Evolutionary conservation across 139 green algal genomes (phyloP).

Genomic region (Desmodesmus armatus): DNA sequence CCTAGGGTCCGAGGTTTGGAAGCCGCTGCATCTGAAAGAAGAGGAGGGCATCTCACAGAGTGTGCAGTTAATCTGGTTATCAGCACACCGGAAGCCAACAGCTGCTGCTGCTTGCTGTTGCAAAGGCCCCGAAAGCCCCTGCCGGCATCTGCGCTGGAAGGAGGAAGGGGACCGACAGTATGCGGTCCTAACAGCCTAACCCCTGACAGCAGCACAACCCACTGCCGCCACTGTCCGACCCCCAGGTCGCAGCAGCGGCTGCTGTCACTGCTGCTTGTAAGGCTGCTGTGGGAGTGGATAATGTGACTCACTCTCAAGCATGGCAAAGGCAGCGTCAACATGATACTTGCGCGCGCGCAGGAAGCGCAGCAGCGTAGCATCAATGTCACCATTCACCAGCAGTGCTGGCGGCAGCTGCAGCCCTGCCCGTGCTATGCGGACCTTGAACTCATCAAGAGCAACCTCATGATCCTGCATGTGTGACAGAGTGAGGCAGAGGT

Average conservation of each 20-base stretch:
- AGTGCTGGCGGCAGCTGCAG: slow-evolving; percentile 5
- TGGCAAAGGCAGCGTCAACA: slow-evolving; percentile 26
- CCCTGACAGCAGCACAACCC: too few species aligned
- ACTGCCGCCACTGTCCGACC: too few species aligned
- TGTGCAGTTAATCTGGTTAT: too few species aligned
- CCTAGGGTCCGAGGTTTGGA: too few species aligned
- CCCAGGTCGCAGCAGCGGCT: too few species aligned
- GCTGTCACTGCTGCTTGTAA: background rate
- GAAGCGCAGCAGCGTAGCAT: slow-evolving; percentile 43
- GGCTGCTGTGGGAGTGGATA: background rate
- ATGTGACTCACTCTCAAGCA: slow-evolving; percentile 44
- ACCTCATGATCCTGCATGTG: slow-evolving; percentile 16
- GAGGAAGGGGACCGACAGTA: too few species aligned
- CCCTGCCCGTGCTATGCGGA: background rate
- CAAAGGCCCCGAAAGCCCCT: background rate
- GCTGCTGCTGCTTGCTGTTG: background rate
- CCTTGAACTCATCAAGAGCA: slow-evolving; percentile 25
- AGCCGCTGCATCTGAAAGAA: too few species aligned
- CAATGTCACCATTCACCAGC: slow-evolving; percentile 9
- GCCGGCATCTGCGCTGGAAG: too few species aligned
- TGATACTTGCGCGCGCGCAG: slow-evolving; percentile 45
- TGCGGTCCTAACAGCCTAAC: too few species aligned
- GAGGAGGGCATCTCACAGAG: too few species aligned
- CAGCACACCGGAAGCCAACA: background rate
- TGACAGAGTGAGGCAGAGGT: too few species aligned